Percentiles rank a stretch among this genome's conserved stretches.
Conservation (phyloP, 257 asterid genomes). For the Striga asiatica region DNA sequence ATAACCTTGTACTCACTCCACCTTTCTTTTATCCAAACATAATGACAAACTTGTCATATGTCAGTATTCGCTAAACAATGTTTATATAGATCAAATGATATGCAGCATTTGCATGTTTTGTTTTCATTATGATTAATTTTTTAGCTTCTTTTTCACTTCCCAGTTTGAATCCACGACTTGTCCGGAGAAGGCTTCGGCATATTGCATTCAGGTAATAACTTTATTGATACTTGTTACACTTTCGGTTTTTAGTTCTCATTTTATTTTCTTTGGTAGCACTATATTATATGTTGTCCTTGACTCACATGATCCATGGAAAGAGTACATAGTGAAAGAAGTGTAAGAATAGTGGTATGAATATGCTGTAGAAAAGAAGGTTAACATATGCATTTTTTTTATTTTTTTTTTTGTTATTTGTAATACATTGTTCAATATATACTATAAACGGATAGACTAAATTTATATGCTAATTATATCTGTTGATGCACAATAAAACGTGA, state of each 20-base stretch:
- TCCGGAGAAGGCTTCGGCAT: slow-evolving; percentile 84
- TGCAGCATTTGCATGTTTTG: background rate
- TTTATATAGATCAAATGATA: background rate
- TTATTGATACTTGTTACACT: background rate
- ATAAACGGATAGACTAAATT: too few relatives aligned
- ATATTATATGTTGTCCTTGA: too few relatives aligned
- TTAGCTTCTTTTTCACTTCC: background rate
- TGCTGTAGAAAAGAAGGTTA: too few relatives aligned
- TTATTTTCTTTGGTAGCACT: background rate
- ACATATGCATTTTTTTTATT: too few relatives aligned
- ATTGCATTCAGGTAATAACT: slow-evolving; percentile 76
- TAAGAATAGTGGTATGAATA: too few relatives aligned
- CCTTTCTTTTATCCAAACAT: background rate
- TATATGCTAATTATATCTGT: background rate
- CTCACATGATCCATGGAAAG: too few relatives aligned
- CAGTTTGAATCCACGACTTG: slow-evolving; percentile 83
- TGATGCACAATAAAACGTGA: background rate
- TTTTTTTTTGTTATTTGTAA: too few relatives aligned
- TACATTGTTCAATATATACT: too few relatives aligned
- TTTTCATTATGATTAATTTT: background rate
- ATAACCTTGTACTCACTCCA: too few relatives aligned
- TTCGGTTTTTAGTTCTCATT: background rate
- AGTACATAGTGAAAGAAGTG: too few relatives aligned
- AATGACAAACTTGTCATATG: background rate
- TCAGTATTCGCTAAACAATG: background rate